These are phyloP conservation scores for Simplicillium aogashimaense DNA, from an alignment of 2,329 filamentous ascomycete species.

Conservation along the genomic window DNA sequence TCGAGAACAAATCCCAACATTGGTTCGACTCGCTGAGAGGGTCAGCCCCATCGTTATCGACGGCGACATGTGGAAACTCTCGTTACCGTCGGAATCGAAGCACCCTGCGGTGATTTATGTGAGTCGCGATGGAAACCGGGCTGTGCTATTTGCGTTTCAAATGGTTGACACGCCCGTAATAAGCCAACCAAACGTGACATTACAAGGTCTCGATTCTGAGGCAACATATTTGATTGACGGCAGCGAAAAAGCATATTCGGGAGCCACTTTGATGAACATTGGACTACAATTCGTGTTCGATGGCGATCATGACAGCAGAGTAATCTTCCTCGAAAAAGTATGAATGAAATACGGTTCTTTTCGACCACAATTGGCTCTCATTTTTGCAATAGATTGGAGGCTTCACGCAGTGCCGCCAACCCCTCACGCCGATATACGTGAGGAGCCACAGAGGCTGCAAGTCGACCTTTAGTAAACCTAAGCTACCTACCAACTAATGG, in stretches of 20 bases:
- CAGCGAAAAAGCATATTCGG: constrained; percentile 37
- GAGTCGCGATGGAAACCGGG: constrained; percentile 34
- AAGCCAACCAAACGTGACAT: constrained; percentile 38
- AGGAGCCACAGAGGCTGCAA: too few species aligned
- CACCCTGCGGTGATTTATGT: constrained; percentile 54
- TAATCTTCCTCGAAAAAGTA: too few species aligned
- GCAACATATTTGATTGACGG: constrained; percentile 44
- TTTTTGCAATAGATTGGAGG: too few species aligned
- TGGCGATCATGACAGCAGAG: too few species aligned
- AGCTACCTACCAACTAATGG: too few species aligned
- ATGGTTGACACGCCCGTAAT: constrained; percentile 38
- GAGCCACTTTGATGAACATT: constrained; percentile 43
- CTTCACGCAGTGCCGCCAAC: too few species aligned
- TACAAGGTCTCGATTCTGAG: constrained; percentile 45
- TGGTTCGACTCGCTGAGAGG: constrained; percentile 43
- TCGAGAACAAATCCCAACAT: constrained; percentile 35
- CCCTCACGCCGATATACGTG: too few species aligned
- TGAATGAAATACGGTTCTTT: too few species aligned
- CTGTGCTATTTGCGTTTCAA: constrained; percentile 52
- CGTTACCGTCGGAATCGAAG: constrained; percentile 45
- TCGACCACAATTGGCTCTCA: too few species aligned
- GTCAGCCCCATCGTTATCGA: constrained; percentile 50
- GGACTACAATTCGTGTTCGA: too few species aligned
- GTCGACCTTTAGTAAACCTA: too few species aligned
- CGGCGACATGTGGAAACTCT: constrained; percentile 50